phyloP scores from a whole-genome alignment of 2,329 filamentous ascomycete genomes.

The Talaromyces funiculosus region DNA sequence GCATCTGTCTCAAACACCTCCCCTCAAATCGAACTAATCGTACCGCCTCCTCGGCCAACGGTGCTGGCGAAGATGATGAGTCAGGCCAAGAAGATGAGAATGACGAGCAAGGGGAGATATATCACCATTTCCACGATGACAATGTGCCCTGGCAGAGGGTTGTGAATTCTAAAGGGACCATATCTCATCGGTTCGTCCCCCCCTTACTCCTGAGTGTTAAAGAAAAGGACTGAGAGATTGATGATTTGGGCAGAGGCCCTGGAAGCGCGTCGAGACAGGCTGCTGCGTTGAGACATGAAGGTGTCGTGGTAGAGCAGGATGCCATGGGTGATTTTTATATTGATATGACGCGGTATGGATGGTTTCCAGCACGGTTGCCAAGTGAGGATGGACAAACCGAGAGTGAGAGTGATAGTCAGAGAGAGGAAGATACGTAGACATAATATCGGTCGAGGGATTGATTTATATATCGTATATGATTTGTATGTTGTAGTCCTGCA shows the following conservation, averaged over 20 bases:
- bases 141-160: conserved; percentile 96
- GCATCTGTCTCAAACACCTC: conserved; percentile 82
- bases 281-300: conserved; percentile 35
- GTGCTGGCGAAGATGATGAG: background rate
- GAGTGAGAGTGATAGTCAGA: background rate
- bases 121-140: conserved; percentile 58
- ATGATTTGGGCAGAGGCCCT: conserved; percentile 29
- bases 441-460: background rate
- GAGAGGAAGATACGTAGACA: background rate
- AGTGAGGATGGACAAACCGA: conserved; percentile 32
- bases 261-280: conserved; percentile 41
- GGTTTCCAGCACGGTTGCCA: conserved; percentile 47
- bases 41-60: background rate
- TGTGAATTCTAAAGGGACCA: conserved; percentile 77
- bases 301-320: conserved; percentile 37
- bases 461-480: background rate
- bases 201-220: background rate
- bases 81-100: conserved; percentile 21
- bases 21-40: conserved; percentile 36
- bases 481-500: background rate
- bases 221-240: background rate
- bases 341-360: conserved; percentile 40
- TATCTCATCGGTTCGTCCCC: conserved; percentile 68
- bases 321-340: conserved; percentile 42
- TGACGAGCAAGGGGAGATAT: conserved; percentile 18